A percentile compares a stretch with the other conserved stretches of the same genome.
phyloP scores from a whole-genome alignment of 2,329 filamentous ascomycete species.

The Talaromyces sp. region DNA sequence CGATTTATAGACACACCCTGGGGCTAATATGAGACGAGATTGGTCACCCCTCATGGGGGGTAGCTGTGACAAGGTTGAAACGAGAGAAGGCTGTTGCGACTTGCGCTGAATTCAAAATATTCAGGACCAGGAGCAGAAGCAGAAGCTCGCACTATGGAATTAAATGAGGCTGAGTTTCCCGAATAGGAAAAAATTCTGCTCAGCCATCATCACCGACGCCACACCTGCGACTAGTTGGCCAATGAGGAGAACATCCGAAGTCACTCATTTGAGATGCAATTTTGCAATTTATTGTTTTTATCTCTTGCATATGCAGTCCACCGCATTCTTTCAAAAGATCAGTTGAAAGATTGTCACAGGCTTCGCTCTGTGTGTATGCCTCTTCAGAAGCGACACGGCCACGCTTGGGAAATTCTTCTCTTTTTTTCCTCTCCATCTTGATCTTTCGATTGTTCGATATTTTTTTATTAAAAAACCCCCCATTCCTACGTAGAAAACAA shows the following conservation, averaged over 20 bases:
- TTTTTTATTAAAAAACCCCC: too few species aligned
- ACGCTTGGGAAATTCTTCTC: too few species aligned
- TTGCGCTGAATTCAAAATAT: neutral
- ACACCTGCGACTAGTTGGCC: neutral
- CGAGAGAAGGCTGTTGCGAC: neutral
- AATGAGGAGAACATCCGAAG: neutral
- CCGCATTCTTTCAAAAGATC: neutral
- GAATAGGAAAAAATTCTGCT: neutral
- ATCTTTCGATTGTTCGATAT: too few species aligned
- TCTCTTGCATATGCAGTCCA: neutral
- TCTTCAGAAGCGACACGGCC: neutral
- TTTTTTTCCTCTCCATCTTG: too few species aligned
- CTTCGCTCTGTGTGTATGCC: too few species aligned
- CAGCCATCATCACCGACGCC: neutral
- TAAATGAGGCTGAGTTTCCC: neutral
- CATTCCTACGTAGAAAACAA: too few species aligned
- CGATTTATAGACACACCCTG: too few species aligned
- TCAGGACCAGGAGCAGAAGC: too few species aligned
- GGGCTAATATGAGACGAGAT: neutral
- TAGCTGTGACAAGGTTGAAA: neutral
- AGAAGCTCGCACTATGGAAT: neutral
- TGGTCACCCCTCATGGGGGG: neutral
- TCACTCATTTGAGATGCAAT: neutral
- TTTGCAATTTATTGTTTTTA: neutral
- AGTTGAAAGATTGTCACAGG: neutral